Evolutionary conservation across 2,329 filamentous ascomycete species (phyloP).

Genomic region (Xylariaceae sp.): DNA sequence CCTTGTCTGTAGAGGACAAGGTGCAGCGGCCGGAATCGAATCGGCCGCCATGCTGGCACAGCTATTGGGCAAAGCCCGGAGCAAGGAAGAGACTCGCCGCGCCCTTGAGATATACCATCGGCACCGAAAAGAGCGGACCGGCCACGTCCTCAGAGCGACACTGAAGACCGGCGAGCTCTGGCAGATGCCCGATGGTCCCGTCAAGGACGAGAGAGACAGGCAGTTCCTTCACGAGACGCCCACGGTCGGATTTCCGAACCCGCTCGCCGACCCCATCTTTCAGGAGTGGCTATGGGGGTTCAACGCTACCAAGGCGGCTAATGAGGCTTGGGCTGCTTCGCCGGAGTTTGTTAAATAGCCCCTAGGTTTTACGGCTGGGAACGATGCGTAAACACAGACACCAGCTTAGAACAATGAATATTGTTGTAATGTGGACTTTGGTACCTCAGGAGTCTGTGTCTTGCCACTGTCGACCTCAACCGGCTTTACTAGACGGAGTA

Average conservation of each 20-base stretch:
- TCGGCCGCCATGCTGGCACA: conserved; percentile 17
- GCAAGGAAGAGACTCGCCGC: conserved; percentile 4
- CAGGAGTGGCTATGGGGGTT: conserved; percentile 21
- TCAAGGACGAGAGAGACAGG: conserved; percentile 18
- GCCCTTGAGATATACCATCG: conserved; percentile 16
- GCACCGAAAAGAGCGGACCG: conserved; percentile 18
- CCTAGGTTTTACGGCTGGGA: too few relatives aligned
- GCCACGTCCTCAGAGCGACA: conserved; percentile 15
- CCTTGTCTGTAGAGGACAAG: conserved; percentile 21
- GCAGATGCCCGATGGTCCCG: conserved; percentile 20
- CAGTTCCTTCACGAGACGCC: conserved; percentile 15
- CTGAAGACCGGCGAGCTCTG: conserved; percentile 17
- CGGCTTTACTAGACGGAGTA: too few relatives aligned
- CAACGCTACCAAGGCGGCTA: conserved; percentile 11
- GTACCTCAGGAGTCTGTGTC: too few relatives aligned
- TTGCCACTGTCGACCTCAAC: too few relatives aligned
- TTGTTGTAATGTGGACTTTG: too few relatives aligned
- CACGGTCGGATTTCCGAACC: conserved; percentile 19
- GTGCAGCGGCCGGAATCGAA: conserved; percentile 19
- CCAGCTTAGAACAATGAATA: too few relatives aligned
- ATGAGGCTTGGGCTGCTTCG: conserved; percentile 15
- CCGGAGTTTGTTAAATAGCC: too few relatives aligned
- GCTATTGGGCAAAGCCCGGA: conserved; percentile 13
- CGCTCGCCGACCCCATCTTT: conserved; percentile 20
- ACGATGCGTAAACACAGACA: too few relatives aligned